Evolutionary conservation across 345 rosid species (phyloP), one percentile per base, ranked within the genome.

Genomic region (Triadica sebifera): DNA sequence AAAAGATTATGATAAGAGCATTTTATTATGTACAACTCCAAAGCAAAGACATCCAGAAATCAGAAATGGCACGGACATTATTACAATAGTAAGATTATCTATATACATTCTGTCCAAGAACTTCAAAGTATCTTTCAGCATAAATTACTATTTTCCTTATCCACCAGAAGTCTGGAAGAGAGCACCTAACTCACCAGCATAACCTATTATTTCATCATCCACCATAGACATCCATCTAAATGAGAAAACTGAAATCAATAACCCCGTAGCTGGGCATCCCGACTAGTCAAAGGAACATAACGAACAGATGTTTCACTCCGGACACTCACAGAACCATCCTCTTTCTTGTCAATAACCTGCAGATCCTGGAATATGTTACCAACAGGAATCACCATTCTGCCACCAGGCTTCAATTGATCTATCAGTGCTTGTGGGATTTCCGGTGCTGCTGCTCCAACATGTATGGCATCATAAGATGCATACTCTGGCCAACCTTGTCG

Each of bases 401-500:
- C 99, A 37, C 99, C 98, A 0, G 98, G 96, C 80, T 96, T 96
- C 77, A 96, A 81, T 82, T 96, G 99, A 77, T 93, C 92, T 52
- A 96, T 68, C n/a, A 96, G 97, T 2, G 96, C 72, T 78, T 82
- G 86, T 2, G 98, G 99, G 22, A 96, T 86, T 74, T 96, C 93
- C 3, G 89, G 77, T 50, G 99, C 98, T 1, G 99, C 99, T 20
- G 99, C 99, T 41, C 99, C 99, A 13, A 96, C 99, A 66, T 96
- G 98, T 65, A 93, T 91, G 0, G 97, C 98, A 81, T 96, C 97
- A 71, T 96, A 96, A 0, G 91, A 95, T 17, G 97, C 94, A 82
- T 79, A 86, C 85, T 88, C 96, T 34, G 86, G 74, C 96, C 96
- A 90, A 20, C 99, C 99, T 82, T 84, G 71, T 68, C 99, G 90